phyloP scores from a whole-genome alignment of 2,329 filamentous ascomycete genomes.

The Aaosphaeria pasadenensis region DNA sequence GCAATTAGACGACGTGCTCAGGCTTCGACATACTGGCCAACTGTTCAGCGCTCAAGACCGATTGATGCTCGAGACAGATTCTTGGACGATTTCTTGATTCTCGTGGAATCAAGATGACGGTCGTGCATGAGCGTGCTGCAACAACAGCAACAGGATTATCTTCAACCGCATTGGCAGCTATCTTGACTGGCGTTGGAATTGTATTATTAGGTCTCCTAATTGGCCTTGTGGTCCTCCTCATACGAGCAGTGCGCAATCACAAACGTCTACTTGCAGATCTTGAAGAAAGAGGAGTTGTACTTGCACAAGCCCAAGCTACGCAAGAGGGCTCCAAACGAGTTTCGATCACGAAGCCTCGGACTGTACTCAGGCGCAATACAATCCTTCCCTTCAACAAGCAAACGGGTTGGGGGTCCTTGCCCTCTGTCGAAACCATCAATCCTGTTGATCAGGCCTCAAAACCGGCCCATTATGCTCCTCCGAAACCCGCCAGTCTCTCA shows the following conservation, averaged over 20 bases:
- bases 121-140: background rate
- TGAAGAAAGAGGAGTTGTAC: constrained; percentile 28
- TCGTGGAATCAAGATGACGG: constrained; percentile 7
- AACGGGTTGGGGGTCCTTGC: constrained; percentile 41
- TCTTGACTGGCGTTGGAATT: constrained; percentile 21
- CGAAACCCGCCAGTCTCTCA: constrained; percentile 16
- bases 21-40: background rate
- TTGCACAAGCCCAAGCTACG: constrained; percentile 19
- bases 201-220: constrained; percentile 22
- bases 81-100: background rate
- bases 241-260: constrained; percentile 24
- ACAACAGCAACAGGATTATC: constrained; percentile 14
- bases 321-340: background rate
- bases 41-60: background rate
- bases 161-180: constrained; percentile 19
- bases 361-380: constrained; percentile 28
- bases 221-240: constrained; percentile 21
- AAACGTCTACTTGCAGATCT: constrained; percentile 29
- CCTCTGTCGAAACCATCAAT: constrained; percentile 38
- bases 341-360: constrained; percentile 23
- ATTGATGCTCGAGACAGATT: background rate
- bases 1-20: too few species aligned
- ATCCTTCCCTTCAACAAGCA: constrained; percentile 33
- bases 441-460: constrained; percentile 11
- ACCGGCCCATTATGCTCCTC: constrained; percentile 19